These are phyloP conservation scores for Malassezia sympodialis DNA, from an alignment of 1,284 basidiomycete species.

Conservation along the genomic window DNA sequence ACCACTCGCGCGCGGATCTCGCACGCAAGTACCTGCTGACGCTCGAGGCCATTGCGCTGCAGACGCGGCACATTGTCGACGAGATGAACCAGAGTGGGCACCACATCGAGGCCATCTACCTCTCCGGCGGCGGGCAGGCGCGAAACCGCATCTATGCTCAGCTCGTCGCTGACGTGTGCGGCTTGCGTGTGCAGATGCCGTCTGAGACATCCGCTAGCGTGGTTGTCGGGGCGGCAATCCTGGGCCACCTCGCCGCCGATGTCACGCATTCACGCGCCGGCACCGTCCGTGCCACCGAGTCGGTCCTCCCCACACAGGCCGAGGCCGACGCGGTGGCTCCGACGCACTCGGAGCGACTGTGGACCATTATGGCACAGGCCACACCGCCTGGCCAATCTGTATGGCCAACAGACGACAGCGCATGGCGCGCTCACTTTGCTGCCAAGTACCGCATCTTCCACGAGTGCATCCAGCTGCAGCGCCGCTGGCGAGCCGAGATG, in stretches of 20 bases:
- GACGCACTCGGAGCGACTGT: constrained; percentile 62
- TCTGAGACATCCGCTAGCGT: constrained; percentile 67
- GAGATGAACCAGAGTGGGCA: constrained; percentile 81
- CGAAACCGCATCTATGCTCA: constrained; percentile 43
- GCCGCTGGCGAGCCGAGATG: constrained; percentile 4
- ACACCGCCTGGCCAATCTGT: constrained; percentile 71
- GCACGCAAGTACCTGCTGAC: constrained; percentile 83
- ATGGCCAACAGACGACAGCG: constrained; percentile 55
- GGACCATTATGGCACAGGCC: constrained; percentile 95
- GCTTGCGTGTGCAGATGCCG: constrained; percentile 74
- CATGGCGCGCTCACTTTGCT: constrained; percentile 63
- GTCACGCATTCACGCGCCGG: constrained; percentile 31
- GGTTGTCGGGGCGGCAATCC: constrained; percentile 83
- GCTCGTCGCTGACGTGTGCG: constrained; percentile 74
- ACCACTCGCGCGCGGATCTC: constrained; percentile 67
- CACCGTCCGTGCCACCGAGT: neutral
- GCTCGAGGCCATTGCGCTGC: constrained; percentile 85
- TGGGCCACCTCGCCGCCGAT: constrained; percentile 76
- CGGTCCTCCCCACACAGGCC: constrained; percentile 44
- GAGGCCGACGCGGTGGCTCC: constrained; percentile 52
- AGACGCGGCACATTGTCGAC: constrained; percentile 88
- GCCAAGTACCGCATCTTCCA: constrained; percentile 65
- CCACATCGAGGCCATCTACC: constrained; percentile 72
- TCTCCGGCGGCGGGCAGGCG: constrained; percentile 56
- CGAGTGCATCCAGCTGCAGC: constrained; percentile 7